These are phyloP conservation scores for Oehlia diaphana DNA, from an alignment of 192 early-diverging fungal species.

Conservation along the genomic window DNA sequence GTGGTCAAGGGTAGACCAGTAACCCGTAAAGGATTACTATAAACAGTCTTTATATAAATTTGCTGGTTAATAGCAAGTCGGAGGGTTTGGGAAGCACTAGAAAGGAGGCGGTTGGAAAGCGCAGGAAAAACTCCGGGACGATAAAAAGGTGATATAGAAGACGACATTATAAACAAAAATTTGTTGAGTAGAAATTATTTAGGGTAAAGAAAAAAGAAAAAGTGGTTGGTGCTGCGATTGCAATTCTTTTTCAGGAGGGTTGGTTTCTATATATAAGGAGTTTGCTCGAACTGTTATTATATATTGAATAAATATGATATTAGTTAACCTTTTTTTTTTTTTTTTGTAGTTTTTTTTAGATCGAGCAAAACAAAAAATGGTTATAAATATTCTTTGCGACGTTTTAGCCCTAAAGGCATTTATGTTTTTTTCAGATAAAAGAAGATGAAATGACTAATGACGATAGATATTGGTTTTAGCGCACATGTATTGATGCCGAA, in stretches of 20 bases:
- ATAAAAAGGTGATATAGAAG: slow-evolving; percentile 28
- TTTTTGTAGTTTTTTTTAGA: background rate
- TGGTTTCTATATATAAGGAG: background rate
- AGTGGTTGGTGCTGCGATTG: background rate
- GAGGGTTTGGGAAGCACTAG: slow-evolving; percentile 26
- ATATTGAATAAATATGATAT: background rate
- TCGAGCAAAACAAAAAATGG: background rate
- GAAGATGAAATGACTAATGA: background rate
- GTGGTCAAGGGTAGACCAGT: slow-evolving; percentile 13
- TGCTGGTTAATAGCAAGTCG: slow-evolving; percentile 21
- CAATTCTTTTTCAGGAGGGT: background rate
- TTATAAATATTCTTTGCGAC: background rate
- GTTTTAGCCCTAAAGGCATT: background rate
- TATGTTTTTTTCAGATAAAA: background rate
- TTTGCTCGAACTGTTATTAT: background rate
- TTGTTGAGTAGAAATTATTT: background rate
- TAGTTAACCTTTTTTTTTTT: background rate
- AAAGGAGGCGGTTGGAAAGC: slow-evolving; percentile 16
- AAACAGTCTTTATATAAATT: slow-evolving; percentile 15
- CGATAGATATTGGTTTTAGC: background rate
- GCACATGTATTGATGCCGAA: background rate
- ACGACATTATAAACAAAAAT: background rate
- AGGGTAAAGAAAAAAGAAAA: too few species aligned
- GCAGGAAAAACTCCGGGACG: slow-evolving; percentile 27
- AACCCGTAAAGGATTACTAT: slow-evolving; percentile 10